Evolutionary conservation across 2,329 filamentous ascomycete species (phyloP).

Genomic region (Phialophora macrospora): DNA sequence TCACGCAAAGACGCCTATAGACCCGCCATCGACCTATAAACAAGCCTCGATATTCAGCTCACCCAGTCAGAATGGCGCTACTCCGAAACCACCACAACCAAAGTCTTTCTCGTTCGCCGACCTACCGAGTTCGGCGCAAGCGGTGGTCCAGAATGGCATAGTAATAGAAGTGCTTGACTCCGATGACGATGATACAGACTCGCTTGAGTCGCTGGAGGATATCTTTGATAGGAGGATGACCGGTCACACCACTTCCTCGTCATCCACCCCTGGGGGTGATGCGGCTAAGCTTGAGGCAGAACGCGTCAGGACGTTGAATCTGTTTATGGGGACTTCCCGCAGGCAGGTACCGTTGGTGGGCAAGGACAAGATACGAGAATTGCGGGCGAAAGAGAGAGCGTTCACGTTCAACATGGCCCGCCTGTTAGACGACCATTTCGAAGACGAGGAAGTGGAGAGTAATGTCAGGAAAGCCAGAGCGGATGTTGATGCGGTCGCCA

Average conservation of each 20-base stretch:
- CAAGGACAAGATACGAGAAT: slow-evolving; percentile 37
- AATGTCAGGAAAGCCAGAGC: slow-evolving; percentile 51
- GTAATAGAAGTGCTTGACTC: slow-evolving; percentile 64
- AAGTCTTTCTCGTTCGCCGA: slow-evolving; percentile 41
- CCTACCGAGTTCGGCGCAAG: slow-evolving; percentile 48
- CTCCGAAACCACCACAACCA: slow-evolving; percentile 33
- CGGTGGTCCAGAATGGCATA: slow-evolving; percentile 62
- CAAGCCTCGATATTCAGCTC: slow-evolving; percentile 18
- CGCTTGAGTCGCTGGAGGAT: slow-evolving; percentile 60
- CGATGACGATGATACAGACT: slow-evolving; percentile 71
- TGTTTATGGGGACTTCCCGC: slow-evolving; percentile 29
- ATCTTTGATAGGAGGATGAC: slow-evolving; percentile 52
- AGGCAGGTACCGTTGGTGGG: slow-evolving; percentile 31
- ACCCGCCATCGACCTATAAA: slow-evolving; percentile 27
- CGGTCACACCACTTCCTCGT: slow-evolving; percentile 20
- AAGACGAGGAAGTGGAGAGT: slow-evolving; percentile 64
- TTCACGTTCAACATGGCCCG: slow-evolving; percentile 30
- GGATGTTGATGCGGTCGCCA: slow-evolving; percentile 39
- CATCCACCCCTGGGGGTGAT: slow-evolving; percentile 32
- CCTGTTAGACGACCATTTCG: slow-evolving; percentile 63
- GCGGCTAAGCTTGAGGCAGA: slow-evolving; percentile 34
- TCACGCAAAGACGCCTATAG: slow-evolving; percentile 11
- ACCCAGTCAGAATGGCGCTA: slow-evolving; percentile 1
- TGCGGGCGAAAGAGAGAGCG: slow-evolving; percentile 33
- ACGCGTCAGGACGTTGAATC: slow-evolving; percentile 28